Evolutionary conservation across 352 stramenopile genomes (phyloP).

Genomic region (Halophytophthora polymorphica): DNA sequence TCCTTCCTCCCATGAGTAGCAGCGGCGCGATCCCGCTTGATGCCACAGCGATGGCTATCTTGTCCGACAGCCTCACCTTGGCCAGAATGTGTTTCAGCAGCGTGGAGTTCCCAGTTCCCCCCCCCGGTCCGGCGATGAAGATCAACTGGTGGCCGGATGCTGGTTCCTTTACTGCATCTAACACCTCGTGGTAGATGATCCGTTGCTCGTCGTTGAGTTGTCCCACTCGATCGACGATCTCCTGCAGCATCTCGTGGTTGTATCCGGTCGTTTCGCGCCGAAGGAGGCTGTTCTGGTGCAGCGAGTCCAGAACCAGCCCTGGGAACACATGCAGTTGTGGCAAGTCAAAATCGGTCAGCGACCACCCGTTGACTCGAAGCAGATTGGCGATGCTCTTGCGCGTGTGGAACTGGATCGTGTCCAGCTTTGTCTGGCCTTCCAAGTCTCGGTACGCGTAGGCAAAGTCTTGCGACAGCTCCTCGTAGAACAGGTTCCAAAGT

Average conservation of each 20-base stretch:
- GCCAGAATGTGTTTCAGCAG: slow-evolving; percentile 17
- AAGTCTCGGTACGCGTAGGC: not conserved
- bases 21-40: slow-evolving; percentile 29
- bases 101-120: slow-evolving; percentile 31
- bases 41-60: slow-evolving; percentile 24
- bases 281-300: slow-evolving; percentile 9
- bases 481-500: slow-evolving; percentile 20
- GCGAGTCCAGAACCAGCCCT: not conserved
- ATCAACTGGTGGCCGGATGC: slow-evolving; percentile 6
- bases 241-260: slow-evolving; percentile 1
- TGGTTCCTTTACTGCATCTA: not conserved
- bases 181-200: slow-evolving; percentile 11
- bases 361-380: slow-evolving; percentile 4
- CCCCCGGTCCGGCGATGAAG: slow-evolving; percentile 25
- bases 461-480: slow-evolving; percentile 15
- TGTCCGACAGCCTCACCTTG: slow-evolving; percentile 6
- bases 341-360: slow-evolving; percentile 6
- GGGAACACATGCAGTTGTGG: slow-evolving; percentile 11
- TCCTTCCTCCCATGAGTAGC: slow-evolving; percentile 21
- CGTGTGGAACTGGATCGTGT: slow-evolving; percentile 13
- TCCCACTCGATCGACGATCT: slow-evolving; percentile 1
- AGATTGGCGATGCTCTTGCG: slow-evolving; percentile 10
- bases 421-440: not conserved
- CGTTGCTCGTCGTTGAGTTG: slow-evolving; percentile 3
- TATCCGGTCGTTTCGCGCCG: slow-evolving; percentile 5